Evolutionary conservation across 352 stramenopile species (phyloP).

Genomic region (Phytophthora ohioensis): DNA sequence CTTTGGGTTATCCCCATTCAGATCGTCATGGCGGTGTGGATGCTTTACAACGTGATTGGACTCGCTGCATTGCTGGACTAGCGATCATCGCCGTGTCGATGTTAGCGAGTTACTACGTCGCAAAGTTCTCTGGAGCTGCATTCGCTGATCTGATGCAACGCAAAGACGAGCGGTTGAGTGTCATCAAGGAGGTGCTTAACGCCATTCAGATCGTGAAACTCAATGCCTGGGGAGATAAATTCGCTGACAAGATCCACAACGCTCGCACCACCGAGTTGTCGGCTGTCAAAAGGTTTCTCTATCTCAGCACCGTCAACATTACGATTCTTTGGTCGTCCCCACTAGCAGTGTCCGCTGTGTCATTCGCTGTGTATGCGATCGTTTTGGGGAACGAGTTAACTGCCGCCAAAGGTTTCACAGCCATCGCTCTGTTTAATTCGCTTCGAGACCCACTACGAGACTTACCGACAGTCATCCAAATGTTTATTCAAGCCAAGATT

Average conservation of each 20-base stretch:
- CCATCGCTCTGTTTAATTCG: slow-evolving; percentile 57
- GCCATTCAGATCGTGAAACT: slow-evolving; percentile 97
- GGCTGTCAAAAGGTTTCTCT: slow-evolving; percentile 59
- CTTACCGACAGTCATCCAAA: slow-evolving; percentile 44
- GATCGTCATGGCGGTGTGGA: slow-evolving; percentile 39
- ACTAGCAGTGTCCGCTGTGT: slow-evolving; percentile 51
- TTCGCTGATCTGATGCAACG: slow-evolving; percentile 84
- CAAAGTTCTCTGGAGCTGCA: slow-evolving; percentile 49
- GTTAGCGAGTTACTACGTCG: slow-evolving; percentile 59
- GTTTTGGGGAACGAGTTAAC: slow-evolving; percentile 49
- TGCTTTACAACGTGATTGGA: slow-evolving; percentile 54
- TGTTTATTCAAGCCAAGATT: slow-evolving; percentile 50
- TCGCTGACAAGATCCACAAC: slow-evolving; percentile 76
- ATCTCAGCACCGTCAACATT: slow-evolving; percentile 64
- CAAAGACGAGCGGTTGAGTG: slow-evolving; percentile 91
- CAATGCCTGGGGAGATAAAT: slow-evolving; percentile 91
- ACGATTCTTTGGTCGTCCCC: slow-evolving; percentile 57
- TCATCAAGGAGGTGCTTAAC: slow-evolving; percentile 91
- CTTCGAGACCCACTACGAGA: slow-evolving; percentile 47
- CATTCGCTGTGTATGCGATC: slow-evolving; percentile 59
- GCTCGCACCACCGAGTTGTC: slow-evolving; percentile 84
- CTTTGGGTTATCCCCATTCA: slow-evolving; percentile 59
- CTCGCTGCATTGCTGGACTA: slow-evolving; percentile 49
- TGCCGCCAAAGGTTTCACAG: slow-evolving; percentile 63
- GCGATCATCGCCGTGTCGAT: slow-evolving; percentile 42